Evolutionary conservation across 75 land plant genomes (phyloP).

Genomic region (Pinus tabuliformis): DNA sequence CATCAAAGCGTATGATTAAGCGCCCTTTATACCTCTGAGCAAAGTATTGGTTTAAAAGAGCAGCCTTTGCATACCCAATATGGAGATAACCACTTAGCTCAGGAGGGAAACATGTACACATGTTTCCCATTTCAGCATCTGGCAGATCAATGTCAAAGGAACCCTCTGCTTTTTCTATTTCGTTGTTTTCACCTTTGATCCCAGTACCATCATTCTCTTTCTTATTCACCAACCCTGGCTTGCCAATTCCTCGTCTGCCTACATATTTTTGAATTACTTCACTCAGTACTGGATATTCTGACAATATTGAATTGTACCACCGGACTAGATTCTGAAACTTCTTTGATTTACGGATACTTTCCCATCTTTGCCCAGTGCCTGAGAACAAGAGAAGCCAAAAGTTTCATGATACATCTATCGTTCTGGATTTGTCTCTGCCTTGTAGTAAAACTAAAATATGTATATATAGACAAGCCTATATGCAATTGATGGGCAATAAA

Average conservation of each 20-base stretch:
- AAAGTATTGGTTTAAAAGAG: slow-evolving; percentile 80
- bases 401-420: not conserved
- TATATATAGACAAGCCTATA: not conserved
- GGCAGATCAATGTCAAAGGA: slow-evolving; percentile 84
- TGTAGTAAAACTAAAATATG: not conserved
- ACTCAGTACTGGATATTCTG: slow-evolving; percentile 43
- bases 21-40: no score
- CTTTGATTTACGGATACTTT: slow-evolving; percentile 75
- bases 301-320: slow-evolving; percentile 68
- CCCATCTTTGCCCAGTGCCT: slow-evolving; percentile 88
- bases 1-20: no score
- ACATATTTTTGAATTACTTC: slow-evolving; percentile 45
- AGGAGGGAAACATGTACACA: slow-evolving; percentile 88
- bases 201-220: slow-evolving; percentile 41
- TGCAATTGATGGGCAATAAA: not conserved
- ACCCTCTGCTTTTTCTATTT: no score
- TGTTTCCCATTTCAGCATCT: slow-evolving; percentile 79
- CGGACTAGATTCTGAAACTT: slow-evolving; percentile 76
- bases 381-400: not conserved
- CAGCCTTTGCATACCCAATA: slow-evolving; percentile 96
- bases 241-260: slow-evolving; percentile 58
- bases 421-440: not conserved
- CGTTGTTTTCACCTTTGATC: no score
- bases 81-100: slow-evolving; percentile 96
- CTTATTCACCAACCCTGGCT: slow-evolving; percentile 17